Percentiles rank a stretch among this genome's conserved stretches.
Conservation (phyloP, 164 flowering plant genomes). For the Chimonanthus praecox region DNA sequence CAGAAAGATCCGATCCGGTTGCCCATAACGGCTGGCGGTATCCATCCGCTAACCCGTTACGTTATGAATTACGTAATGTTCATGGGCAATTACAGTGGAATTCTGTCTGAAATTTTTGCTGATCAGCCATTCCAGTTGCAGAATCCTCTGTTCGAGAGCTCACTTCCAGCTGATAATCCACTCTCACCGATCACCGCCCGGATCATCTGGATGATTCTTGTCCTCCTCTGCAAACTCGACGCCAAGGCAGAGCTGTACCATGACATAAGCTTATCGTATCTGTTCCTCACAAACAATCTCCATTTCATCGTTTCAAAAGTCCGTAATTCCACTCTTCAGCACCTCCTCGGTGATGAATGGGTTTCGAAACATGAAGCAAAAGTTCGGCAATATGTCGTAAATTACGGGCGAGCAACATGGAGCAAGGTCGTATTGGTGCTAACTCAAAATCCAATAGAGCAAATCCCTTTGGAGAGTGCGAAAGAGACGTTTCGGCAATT, state of each 20-base stretch:
- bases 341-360: conserved; percentile 60
- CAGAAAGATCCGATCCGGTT: conserved; percentile 46
- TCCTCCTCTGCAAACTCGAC: conserved; percentile 65
- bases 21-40: conserved; percentile 37
- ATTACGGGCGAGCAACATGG: conserved; percentile 55
- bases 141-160: conserved; percentile 26
- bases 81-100: conserved; percentile 45
- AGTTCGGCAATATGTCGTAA: conserved; percentile 35
- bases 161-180: background rate
- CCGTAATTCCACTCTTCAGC: conserved; percentile 36
- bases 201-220: conserved; percentile 53
- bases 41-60: conserved; percentile 46
- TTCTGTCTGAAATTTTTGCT: conserved; percentile 41
- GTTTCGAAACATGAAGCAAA: conserved; percentile 36
- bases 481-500: conserved; percentile 33
- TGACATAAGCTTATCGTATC: conserved; percentile 45
- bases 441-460: conserved; percentile 28
- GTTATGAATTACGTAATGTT: conserved; percentile 44
- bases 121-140: conserved; percentile 33
- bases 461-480: conserved; percentile 22
- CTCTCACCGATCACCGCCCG: conserved; percentile 22
- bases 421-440: conserved; percentile 33
- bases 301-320: conserved; percentile 41
- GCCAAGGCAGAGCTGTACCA: conserved; percentile 46
- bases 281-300: conserved; percentile 68